Base-by-base conservation (phyloP, 768 basidiomycete genomes). In the Filobasidium wieringae region DNA sequence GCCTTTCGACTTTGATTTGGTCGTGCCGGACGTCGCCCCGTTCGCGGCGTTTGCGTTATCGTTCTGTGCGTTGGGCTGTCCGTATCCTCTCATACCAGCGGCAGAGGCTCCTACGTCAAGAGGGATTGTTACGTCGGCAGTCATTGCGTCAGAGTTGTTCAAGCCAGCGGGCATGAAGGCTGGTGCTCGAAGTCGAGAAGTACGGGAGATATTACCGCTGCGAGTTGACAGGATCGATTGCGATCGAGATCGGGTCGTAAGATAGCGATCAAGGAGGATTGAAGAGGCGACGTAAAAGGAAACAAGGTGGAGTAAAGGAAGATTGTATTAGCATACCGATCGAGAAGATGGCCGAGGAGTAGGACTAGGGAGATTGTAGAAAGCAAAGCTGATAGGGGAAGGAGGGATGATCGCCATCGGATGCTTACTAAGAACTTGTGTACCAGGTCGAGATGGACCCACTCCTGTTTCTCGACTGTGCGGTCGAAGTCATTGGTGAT, bases 1-100 rank as follows among this genome's bases (percentile, higher is more conserved):
- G 14, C 43, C 43, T 14, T 47, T 47, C 4, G 80, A 80, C 45
- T 55, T 55, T 11, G 54, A 24, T 12, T 53, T 53, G n/a, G 11
- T 47, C 24, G 43, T 53, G 31, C 51, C 56, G 30, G 22, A 12
- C 15, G 43, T 22, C 24, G 43, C 9, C 11, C 12, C 43, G 24
- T 47, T 47, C 12, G 43, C 43, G 11, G 22, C 24, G n/a, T 37
- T 37, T 9, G 9, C 36, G 36, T 9, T 43, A 27, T 33, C 15
- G 32, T 50, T 50, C 26, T 51, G 39, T 45, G 47, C 50, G 24
- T 33, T 30, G 17, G 47, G 27, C 4, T 11, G 31, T 29, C 50
- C 24, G 43, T 47, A 47, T 12, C 19, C 24, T 47, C 43, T 5
- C 43, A 47, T 24, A 4, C 43, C 43, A 27, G 43, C 43, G 24